Evolutionary conservation across 2,329 filamentous ascomycete genomes (phyloP), one percentile per base, ranked within the genome.

Genomic region (Sphaerulina populicola): DNA sequence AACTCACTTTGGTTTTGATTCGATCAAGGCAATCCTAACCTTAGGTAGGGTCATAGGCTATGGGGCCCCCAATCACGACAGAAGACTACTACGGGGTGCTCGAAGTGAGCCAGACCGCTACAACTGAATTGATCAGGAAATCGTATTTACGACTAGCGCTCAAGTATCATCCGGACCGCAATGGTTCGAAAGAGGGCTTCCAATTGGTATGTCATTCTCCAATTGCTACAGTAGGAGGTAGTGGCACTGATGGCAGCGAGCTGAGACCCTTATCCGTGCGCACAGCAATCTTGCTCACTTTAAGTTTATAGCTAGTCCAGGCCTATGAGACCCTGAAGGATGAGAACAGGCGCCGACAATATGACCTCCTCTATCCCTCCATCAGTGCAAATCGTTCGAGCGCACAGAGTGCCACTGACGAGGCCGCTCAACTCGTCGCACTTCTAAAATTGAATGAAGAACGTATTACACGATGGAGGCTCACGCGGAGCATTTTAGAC

Each of bases 261-360:
- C 18, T 18, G 18, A 18, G 18, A 18, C 18, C 18, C 18, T 18
- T 18, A 18, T 18, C 18, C 18, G 15, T 30, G 29, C 41, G 33
- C 10, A 44, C 41, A n/a, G n/a, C 14, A 31, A 18, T 18, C 18
- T 18, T 18, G 18, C 18, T 18, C 18, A 18, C 18, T 18, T 18
- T 18, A 44, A 44, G 27, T 15, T 14, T 14, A 33, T 50, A 70
- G 68, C 62, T 71, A 15, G 54, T 35, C 46, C 45, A 35, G 57
- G 68, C 68, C 31, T 69, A 70, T 50, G 66, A 69, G 48, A 69
- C 65, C n/a, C 57, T 70, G 41, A 66, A 62, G 18, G 63, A 69
- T 47, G 59, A 59, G 51, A 48, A 4, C 37, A 56, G 62, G 55
- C 67, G 68, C 10, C 59, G 57, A 55, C 47, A 29, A 7, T 71